Conservation (phyloP, 73 alveolate genomes). For the Diophrys sp. region DNA sequence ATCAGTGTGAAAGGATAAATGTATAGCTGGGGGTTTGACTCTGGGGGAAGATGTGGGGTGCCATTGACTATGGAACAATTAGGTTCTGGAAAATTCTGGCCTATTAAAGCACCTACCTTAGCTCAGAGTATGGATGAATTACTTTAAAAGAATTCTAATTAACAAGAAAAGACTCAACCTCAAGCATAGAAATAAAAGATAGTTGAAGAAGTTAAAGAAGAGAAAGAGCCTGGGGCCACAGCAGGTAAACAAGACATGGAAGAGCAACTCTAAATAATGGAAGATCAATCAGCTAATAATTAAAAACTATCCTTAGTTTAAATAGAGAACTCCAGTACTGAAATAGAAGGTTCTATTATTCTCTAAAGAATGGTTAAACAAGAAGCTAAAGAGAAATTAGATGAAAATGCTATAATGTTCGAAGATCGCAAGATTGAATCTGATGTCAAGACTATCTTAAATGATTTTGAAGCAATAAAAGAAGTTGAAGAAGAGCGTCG, state of each 20-base stretch:
- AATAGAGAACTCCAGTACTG: background rate
- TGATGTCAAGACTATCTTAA: slow-evolving; percentile 8
- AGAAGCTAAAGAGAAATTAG: slow-evolving; percentile 26
- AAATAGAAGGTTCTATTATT: slow-evolving; percentile 27
- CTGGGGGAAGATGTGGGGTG: slow-evolving; percentile 75
- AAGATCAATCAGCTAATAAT: background rate
- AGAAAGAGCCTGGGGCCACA: too few relatives aligned
- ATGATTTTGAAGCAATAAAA: background rate
- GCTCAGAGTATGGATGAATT: slow-evolving; percentile 18
- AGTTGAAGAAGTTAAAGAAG: too few relatives aligned
- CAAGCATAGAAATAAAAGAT: too few relatives aligned
- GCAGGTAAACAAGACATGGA: too few relatives aligned
- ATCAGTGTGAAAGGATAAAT: slow-evolving; percentile 69
- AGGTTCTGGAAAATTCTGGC: background rate
- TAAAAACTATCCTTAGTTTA: slow-evolving; percentile 23
- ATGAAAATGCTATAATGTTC: slow-evolving; percentile 29
- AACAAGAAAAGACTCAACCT: too few relatives aligned
- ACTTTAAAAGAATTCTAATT: slow-evolving; percentile 14
- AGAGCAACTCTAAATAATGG: too few relatives aligned
- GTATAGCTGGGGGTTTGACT: slow-evolving; percentile 77
- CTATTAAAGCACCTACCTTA: slow-evolving; percentile 15
- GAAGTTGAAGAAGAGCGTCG: slow-evolving; percentile 32
- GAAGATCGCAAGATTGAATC: slow-evolving; percentile 21
- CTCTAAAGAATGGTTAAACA: slow-evolving; percentile 23
- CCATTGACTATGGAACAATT: background rate